Evolutionary conservation across 768 basidiomycete species (phyloP).

Genomic region (Panaeolus cyanescens): DNA sequence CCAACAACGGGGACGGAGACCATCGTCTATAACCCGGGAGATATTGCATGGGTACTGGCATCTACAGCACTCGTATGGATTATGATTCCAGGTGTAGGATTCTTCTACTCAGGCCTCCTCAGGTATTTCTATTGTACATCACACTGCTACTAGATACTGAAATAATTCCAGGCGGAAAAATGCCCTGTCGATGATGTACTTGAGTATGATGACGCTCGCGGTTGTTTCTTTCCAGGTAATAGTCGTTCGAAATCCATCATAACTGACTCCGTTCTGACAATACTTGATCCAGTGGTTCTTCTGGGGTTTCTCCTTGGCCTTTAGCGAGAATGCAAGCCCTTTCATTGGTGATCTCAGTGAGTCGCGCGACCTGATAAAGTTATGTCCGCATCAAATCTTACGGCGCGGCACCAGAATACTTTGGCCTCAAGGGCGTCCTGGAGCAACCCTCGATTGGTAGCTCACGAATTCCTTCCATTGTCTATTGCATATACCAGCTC

Average conservation of each 20-base stretch:
- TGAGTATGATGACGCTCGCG: conserved; percentile 76
- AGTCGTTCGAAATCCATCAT: not conserved
- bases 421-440: conserved; percentile 80
- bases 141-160: not conserved
- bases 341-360: conserved; percentile 87
- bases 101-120: conserved; percentile 90
- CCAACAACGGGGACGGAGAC: conserved; percentile 15
- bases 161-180: conserved; percentile 71
- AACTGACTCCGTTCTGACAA: not conserved
- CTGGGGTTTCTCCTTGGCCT: conserved; percentile 95
- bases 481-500: conserved; percentile 84
- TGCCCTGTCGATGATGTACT: conserved; percentile 87
- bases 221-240: conserved; percentile 85
- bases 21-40: conserved; percentile 46
- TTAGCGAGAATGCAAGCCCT: conserved; percentile 69
- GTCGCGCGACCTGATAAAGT: conserved; percentile 23
- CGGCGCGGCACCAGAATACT: conserved; percentile 57
- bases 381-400: not conserved
- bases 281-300: conserved; percentile 81
- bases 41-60: conserved; percentile 63
- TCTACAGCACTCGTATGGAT: conserved; percentile 84
- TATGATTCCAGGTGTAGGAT: conserved; percentile 87
- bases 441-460: conserved; percentile 75
- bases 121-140: conserved; percentile 12
- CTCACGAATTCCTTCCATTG: conserved; percentile 67